phyloP scores from a whole-genome alignment of 345 rosid genomes.

The Eucalyptus virginea region DNA sequence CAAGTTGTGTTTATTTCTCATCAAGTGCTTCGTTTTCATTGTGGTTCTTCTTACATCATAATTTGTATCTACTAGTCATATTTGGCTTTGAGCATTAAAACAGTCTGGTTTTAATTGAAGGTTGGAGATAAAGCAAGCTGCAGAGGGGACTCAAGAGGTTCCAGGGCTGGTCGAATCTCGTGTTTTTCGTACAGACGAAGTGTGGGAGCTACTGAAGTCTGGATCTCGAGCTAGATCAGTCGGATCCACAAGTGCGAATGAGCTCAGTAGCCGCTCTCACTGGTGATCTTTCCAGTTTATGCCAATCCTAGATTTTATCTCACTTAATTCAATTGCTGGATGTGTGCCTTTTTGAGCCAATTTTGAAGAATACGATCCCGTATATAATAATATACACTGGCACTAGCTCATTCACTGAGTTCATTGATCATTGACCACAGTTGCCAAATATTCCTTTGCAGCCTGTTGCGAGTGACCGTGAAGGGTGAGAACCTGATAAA shows the following conservation, averaged over 20 bases:
- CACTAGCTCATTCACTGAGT: not conserved
- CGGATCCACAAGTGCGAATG: conserved; percentile 92
- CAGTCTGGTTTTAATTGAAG: conserved; percentile 17
- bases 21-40: not conserved
- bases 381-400: not conserved
- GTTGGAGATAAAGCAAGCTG: conserved; percentile 93
- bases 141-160: conserved; percentile 93
- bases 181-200: conserved; percentile 63
- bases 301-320: not conserved
- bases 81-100: not conserved
- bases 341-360: not conserved
- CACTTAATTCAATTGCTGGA: not conserved
- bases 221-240: conserved; percentile 81
- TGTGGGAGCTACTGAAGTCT: conserved; percentile 79
- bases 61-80: not conserved
- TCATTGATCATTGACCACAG: not conserved
- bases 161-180: conserved; percentile 88
- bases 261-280: conserved; percentile 96
- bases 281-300: conserved; percentile 29
- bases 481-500: conserved; percentile 63
- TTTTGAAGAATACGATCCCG: not conserved
- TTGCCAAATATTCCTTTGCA: conserved; percentile 9
- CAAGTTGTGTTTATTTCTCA: not conserved
- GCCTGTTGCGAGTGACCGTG: conserved; percentile 83
- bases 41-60: not conserved